A percentile compares a stretch with the other conserved stretches of the same genome.
phyloP scores from a whole-genome alignment of 495 filamentous ascomycete species.

The Lentithecium fluviatile region DNA sequence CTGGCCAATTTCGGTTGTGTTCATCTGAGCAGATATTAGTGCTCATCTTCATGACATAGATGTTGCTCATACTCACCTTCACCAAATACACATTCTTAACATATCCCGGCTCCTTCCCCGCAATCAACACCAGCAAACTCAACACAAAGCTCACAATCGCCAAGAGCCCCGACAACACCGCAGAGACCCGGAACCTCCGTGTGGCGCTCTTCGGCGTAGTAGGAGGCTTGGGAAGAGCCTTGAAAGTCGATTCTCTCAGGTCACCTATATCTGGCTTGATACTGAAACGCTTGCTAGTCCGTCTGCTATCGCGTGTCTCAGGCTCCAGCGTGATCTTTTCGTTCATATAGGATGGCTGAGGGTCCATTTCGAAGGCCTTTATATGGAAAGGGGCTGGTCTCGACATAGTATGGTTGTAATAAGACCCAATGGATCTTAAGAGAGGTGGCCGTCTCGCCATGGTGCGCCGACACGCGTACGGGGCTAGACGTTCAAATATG shows the following conservation, averaged over 20 bases:
- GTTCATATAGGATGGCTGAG: neutral
- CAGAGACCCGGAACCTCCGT: conserved; percentile 3
- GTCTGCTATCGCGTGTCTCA: no score
- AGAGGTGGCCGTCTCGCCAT: no score
- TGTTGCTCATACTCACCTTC: neutral
- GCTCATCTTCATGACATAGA: neutral
- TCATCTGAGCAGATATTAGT: conserved; percentile 1
- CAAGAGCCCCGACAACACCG: conserved; percentile 5
- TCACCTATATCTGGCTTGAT: conserved; percentile 2
- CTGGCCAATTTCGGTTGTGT: conserved; percentile 14
- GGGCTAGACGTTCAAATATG: no score
- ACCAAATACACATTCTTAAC: conserved; percentile 3
- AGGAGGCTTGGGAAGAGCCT: neutral
- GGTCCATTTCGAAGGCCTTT: neutral
- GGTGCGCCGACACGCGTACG: no score
- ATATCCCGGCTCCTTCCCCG: conserved; percentile 2
- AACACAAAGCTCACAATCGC: conserved; percentile 8
- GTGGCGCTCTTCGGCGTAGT: conserved; percentile 3
- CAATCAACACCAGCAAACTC: conserved; percentile 10
- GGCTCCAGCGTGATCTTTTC: neutral
- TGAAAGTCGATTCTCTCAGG: neutral
- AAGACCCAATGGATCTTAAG: no score
- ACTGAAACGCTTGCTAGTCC: no score
- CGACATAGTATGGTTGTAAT: no score
- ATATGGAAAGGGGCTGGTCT: no score